These are phyloP conservation scores for Daedaleopsis sinensis DNA, from an alignment of 768 basidiomycete species.

Conservation along the genomic window DNA sequence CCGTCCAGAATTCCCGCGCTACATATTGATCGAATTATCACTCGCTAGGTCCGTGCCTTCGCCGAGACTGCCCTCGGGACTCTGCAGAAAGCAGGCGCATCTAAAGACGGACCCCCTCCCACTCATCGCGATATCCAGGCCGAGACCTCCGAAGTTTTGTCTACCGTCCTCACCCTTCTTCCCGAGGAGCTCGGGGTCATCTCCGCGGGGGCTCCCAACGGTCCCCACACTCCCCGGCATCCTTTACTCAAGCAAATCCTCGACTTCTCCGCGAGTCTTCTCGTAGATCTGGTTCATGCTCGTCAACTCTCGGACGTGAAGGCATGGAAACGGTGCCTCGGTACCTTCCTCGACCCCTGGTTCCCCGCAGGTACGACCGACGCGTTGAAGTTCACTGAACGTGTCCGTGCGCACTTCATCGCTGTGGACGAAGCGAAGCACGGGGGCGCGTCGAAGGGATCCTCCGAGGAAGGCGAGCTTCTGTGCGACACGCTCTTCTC, in stretches of 20 bases:
- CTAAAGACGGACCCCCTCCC: constrained; percentile 68
- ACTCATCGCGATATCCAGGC: constrained; percentile 67
- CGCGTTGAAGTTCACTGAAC: constrained; percentile 56
- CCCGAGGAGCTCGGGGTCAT: constrained; percentile 49
- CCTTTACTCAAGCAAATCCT: constrained; percentile 62
- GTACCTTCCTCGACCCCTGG: constrained; percentile 74
- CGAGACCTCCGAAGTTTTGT: constrained; percentile 60
- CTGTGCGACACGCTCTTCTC: constrained; percentile 95
- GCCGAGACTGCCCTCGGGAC: constrained; percentile 82
- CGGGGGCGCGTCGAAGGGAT: constrained; percentile 42
- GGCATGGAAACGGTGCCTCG: constrained; percentile 73
- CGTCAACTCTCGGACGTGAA: constrained; percentile 56
- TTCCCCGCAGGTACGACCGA: constrained; percentile 46
- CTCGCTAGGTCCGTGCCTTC: constrained; percentile 81
- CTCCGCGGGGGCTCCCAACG: constrained; percentile 50
- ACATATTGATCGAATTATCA: constrained; percentile 1
- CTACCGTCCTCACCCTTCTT: constrained; percentile 61
- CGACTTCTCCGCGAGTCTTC: constrained; percentile 70
- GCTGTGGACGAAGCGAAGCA: constrained; percentile 79
- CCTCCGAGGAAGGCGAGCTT: constrained; percentile 77
- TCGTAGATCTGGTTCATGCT: constrained; percentile 74
- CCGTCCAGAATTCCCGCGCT: constrained; percentile 1
- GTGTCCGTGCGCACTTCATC: constrained; percentile 71
- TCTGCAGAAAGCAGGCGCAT: constrained; percentile 82
- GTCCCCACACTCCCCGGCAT: constrained; percentile 54